Base-by-base conservation (phyloP, 495 filamentous ascomycete genomes). In the Neurospora pannonica region DNA sequence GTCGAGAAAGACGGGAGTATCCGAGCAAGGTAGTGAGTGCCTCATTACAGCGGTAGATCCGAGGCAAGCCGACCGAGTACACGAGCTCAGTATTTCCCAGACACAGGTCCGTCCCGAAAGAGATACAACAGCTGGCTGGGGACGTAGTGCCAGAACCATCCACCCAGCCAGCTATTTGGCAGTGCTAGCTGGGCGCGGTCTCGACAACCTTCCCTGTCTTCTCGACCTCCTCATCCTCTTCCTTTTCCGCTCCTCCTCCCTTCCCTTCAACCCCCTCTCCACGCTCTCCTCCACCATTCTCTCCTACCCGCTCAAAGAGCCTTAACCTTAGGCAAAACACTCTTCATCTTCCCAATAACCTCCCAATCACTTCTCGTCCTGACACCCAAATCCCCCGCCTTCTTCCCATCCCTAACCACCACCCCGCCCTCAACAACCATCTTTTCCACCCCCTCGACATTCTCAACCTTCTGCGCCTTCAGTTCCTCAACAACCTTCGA, bases 381-480 rank as follows among this genome's bases (percentile, higher is more conserved):
- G 6, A 67, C 54, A 1, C 54, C 54, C 24, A 67, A 9, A 34
- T 67, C 38, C 0, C 9, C 0, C 28, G 34, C 13, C 31, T 9
- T 36, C n/a, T 46, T 71, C 0, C 38, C 70, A 19, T 69, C 60
- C 48, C 39, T 73, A 7, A 75, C 76, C 75, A 76, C 71, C 73
- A 43, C 24, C 71, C 74, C 74, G 24, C 73, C 73, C 4, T 70
- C 72, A 1, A 31, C 36, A 13, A 38, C 48, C 36, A 71, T 31
- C 9, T 36, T 72, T 3, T 54, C 34, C 2, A 67, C 54, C 2
- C 28, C 28, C 7, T 67, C 54, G 0, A 67, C 54, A 1, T 8
- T 4, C 28, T 62, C 28, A 0, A 62, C 31, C 70, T 28, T 70
- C 21, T 28, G 15, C 39, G 43, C 71, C 38, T 8, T n/a, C 19